Percentiles rank a stretch among this genome's conserved stretches.
Conservation (phyloP, 345 rosid genomes). For the Boechera divaricarpa region DNA sequence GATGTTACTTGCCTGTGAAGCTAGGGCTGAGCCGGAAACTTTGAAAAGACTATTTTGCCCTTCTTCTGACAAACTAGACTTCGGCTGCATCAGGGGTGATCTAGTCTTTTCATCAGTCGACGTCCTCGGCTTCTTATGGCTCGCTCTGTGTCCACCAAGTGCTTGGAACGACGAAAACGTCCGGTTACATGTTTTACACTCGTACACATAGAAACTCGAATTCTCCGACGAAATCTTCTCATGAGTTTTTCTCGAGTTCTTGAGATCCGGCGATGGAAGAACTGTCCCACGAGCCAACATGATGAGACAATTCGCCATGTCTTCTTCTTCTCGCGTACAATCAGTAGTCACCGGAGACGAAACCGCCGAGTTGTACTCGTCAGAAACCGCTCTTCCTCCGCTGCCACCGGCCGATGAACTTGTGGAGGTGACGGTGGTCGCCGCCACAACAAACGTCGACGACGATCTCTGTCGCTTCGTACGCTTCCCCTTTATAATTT, state of each 20-base stretch:
- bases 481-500: slow-evolving; percentile 72
- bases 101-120: slow-evolving; percentile 41
- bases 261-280: slow-evolving; percentile 41
- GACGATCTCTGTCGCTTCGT: slow-evolving; percentile 77
- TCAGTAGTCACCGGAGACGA: slow-evolving; percentile 55
- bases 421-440: slow-evolving; percentile 48
- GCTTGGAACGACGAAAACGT: slow-evolving; percentile 94
- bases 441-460: slow-evolving; percentile 45
- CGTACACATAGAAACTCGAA: slow-evolving; percentile 69
- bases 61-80: slow-evolving; percentile 30
- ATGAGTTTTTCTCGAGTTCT: slow-evolving; percentile 47
- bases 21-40: slow-evolving; percentile 43
- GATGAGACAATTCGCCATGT: slow-evolving; percentile 88
- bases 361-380: slow-evolving; percentile 47
- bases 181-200: slow-evolving; percentile 91
- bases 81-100: slow-evolving; percentile 23
- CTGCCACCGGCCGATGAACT: slow-evolving; percentile 59
- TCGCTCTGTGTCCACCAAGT: slow-evolving; percentile 94
- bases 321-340: slow-evolving; percentile 79
- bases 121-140: slow-evolving; percentile 81
- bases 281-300: slow-evolving; percentile 66
- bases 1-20: slow-evolving; percentile 49
- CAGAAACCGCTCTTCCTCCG: slow-evolving; percentile 39
- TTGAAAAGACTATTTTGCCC: slow-evolving; percentile 36
- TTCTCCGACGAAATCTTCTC: slow-evolving; percentile 44